phyloP scores from a whole-genome alignment of 352 stramenopile species.

The Pythium coloratum region DNA sequence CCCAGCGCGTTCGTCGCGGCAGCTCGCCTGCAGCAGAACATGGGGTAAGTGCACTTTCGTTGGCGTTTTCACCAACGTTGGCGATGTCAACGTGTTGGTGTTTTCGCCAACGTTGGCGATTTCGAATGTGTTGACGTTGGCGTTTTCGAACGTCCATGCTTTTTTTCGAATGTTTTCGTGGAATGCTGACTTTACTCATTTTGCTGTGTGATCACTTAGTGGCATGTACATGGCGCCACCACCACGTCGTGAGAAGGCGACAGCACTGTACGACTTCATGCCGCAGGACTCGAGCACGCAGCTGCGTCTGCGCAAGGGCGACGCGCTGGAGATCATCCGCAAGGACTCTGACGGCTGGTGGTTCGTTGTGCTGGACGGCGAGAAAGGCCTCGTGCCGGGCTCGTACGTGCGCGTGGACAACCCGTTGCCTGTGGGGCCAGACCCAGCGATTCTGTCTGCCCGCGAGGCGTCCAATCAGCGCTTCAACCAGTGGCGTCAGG shows the following conservation, averaged over 20 bases:
- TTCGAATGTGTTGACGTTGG: background rate
- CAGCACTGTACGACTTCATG: constrained; percentile 76
- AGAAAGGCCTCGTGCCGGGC: constrained; percentile 79
- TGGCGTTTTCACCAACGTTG: background rate
- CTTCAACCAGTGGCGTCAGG: constrained; percentile 53
- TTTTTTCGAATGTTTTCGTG: background rate
- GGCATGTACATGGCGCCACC: constrained; percentile 21
- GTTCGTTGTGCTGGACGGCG: constrained; percentile 75
- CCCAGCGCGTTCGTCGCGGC: constrained; percentile 66
- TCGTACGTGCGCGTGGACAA: constrained; percentile 76
- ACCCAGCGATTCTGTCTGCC: constrained; percentile 63
- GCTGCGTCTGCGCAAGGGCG: constrained; percentile 65
- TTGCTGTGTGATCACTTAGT: constrained; percentile 5
- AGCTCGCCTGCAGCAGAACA: constrained; percentile 46
- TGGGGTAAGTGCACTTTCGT: constrained; percentile 36
- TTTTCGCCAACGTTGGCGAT: background rate
- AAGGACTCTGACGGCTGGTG: constrained; percentile 85
- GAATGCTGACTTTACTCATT: background rate
- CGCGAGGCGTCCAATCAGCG: constrained; percentile 78
- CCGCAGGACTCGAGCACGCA: constrained; percentile 68
- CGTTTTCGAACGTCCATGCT: background rate
- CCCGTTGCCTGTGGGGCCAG: constrained; percentile 49
- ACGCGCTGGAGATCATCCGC: constrained; percentile 73
- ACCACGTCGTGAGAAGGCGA: constrained; percentile 53
- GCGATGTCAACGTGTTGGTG: background rate